Evolutionary conservation across 2,329 filamentous ascomycete genomes (phyloP), one percentile per base, ranked within the genome.

Genomic region (Daldinia sp.): DNA sequence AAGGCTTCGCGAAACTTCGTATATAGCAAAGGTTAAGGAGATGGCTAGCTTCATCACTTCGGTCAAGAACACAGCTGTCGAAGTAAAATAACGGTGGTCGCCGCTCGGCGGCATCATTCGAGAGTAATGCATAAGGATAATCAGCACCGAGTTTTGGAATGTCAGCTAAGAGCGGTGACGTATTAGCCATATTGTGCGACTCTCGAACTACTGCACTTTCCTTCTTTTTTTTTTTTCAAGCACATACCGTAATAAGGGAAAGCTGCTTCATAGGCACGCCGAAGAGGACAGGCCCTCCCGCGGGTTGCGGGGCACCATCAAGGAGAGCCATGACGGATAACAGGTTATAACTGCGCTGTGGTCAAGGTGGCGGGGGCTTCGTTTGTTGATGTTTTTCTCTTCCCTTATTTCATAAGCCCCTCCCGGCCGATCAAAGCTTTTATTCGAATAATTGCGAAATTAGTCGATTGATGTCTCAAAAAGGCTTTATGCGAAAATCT

Each of bases 51-150:
- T 98, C 75, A 98, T 87, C 53, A 97, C 87, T 81, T 99, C 96
- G 80, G 94, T 96, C 70, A 98, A 86, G 78, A 98, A 93, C 61
- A 99, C 93, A 48, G 95, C 94, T 9, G 96, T 98, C 46, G 94
- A 98, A 42, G 95, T 91, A 74, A 96, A 93, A 81, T 98, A 98
- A 78, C 94, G 91, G 77, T 94, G 93, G 73, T 93, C 93, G 78
- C 91, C 90, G 9, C 88, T 85, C 9, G 90, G 86, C n/a, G 94
- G 92, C 94, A 98, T 98, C 68, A 97, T 90, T 72, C 94, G 89
- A 33, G 94, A 97, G 81, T 98, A 97, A 82, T 98, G 95, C 86
- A 97, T 92, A 63, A 98, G 89, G 73, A 95, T 82, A 68, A 93
- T 93, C 68, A 94, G 84, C 28, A 89, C 90, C 6, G 92, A 93